Evolutionary conservation across 2,329 filamentous ascomycete species (phyloP), one percentile per base, ranked within the genome.

Genomic region (Aspergillus transmontanensis): DNA sequence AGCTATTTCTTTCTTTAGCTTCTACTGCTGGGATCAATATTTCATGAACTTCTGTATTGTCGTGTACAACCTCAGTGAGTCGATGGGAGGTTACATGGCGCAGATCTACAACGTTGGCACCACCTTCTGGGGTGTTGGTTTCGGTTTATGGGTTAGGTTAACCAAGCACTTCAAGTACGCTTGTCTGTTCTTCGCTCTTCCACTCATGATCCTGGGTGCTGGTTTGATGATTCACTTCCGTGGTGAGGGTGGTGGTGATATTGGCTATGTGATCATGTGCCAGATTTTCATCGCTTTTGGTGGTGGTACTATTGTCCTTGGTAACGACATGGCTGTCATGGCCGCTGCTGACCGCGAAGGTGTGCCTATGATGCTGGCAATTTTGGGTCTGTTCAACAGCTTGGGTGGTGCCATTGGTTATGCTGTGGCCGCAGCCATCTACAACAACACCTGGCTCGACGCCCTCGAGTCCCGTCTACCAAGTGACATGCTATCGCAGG

Each of bases 271-370:
- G 10, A 74, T 86, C 61, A 83, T 86, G 80, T 84, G 82, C 63
- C 84, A 86, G 68, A 81, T 87, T 61, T 81, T 87, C 66, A 83
- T 86, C 59, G 84, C 85, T 21, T 78, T 85, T 63, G 80, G 80
- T 14, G 85, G 84, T 14, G 82, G 82, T 59, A 84, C 83, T 28
- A 78, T 86, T 12, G 81, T 87, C 32, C 81, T 87, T 64, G 80
- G 81, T 60, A 78, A 85, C 66, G 83, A 89, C 64, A 83, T 89
- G 67, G 85, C 86, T 6, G 82, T 88, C 46, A 84, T 89, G 74
- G 80, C 84, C 0, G 81, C 84, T 3, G 83, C 84, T 19, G 82
- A 82, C 62, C 85, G 87, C 57, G 80, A 84, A 58, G 81, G 86
- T 48, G 78, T 87, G 6, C 84, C 86, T 26, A 76, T 79, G 73